Evolutionary conservation across 2,329 filamentous ascomycete species (phyloP), one percentile per base, ranked within the genome.

Genomic region (Fusarium sp.): DNA sequence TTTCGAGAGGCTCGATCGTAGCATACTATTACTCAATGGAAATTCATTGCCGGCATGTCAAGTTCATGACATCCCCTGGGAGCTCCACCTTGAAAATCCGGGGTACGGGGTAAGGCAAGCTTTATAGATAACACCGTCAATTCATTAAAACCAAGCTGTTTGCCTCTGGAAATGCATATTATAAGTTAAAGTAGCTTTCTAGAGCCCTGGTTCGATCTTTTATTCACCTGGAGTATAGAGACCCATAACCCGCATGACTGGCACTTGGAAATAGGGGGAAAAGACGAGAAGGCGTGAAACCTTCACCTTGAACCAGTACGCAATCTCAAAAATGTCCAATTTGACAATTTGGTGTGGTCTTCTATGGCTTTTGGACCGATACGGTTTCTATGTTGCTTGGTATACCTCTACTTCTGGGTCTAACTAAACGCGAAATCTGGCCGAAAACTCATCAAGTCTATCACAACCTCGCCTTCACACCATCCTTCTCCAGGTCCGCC

Each of bases 91-190:
- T 18, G n/a, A 36, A 41, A 60, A 48, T 36, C 60, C 22, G 60
- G 60, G 60, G 60, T 47, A 35, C 50, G 54, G 28, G 60, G 42
- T 48, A 63, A 47, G 60, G 42, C 42, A 63, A 47, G 53, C 12
- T 48, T 28, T 7, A 20, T 5, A 15, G 13, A 18, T 8, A 20
- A 13, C 8, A 4, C 36, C 24, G 31, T 28, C 12, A 38, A 1
- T 47, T 7, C 0, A 11, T 33, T 14, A 5, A 50, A n/a, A n/a
- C 22, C 20, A 24, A 20, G 12, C 22, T 14, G 30, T 20, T 6
- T 24, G 24, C 22, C 30, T 22, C 30, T 24, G 22, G 28, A 33
- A 33, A 33, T 50, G 20, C 16, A 11, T 24, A 10, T 10, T 7
- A n/a, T n/a, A n/a, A n/a, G n/a, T n/a, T n/a, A n/a, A n/a, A n/a